These are phyloP conservation scores for Phialophora tarda DNA, from an alignment of 2,329 filamentous ascomycete genomes.

Conservation along the genomic window DNA sequence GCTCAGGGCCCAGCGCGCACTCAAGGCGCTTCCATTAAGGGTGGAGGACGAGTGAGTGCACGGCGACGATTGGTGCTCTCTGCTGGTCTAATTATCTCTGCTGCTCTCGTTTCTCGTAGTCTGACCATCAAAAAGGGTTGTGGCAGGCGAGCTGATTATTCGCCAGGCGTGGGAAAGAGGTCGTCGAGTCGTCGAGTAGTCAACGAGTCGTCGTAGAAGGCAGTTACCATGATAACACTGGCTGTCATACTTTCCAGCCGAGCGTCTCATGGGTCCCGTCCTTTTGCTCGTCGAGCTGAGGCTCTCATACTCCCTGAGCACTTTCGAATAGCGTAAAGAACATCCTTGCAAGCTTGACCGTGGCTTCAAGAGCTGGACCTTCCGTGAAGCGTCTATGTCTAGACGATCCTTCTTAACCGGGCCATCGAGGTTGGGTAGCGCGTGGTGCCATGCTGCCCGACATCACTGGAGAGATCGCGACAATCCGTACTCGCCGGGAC, in stretches of 20 bases:
- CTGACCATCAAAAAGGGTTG: too few species aligned
- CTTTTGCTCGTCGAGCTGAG: too few species aligned
- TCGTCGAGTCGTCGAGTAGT: too few species aligned
- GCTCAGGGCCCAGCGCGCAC: background rate
- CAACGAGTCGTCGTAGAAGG: background rate
- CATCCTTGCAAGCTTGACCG: too few species aligned
- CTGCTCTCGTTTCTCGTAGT: too few species aligned
- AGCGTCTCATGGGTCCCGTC: background rate
- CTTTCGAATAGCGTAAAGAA: background rate
- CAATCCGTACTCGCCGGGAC: background rate
- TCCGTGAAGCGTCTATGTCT: too few species aligned
- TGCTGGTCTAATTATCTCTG: too few species aligned
- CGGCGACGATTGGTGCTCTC: too few species aligned
- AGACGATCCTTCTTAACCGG: background rate
- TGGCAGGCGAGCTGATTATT: too few species aligned
- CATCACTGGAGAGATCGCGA: background rate
- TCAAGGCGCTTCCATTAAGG: background rate
- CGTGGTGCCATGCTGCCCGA: background rate
- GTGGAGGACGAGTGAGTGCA: too few species aligned
- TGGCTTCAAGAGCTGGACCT: too few species aligned
- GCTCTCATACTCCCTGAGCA: background rate
- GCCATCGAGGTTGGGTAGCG: background rate
- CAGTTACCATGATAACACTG: background rate
- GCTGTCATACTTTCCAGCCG: background rate
- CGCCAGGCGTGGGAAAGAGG: too few species aligned